Conservation (phyloP, 306 rosid species). For the Cucurbita ficifolia region DNA sequence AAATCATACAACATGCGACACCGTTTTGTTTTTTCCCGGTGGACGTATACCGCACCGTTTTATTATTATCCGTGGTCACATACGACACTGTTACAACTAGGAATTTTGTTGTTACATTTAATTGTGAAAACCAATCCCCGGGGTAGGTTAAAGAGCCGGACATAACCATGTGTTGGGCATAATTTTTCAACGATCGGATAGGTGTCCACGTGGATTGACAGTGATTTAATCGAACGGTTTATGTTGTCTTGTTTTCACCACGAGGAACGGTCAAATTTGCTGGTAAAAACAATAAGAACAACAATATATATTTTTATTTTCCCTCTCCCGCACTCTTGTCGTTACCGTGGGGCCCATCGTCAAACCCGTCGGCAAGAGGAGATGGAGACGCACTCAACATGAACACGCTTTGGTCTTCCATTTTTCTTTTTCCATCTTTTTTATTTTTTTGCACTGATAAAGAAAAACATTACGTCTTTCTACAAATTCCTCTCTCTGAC, state of each 20-base stretch:
- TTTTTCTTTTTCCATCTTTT: too few relatives aligned
- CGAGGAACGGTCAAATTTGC: constrained; percentile 31
- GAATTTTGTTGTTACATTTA: background rate
- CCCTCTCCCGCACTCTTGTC: constrained; percentile 11
- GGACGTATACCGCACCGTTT: background rate
- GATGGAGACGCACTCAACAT: constrained; percentile 20
- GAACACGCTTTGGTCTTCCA: background rate
- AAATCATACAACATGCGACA: background rate
- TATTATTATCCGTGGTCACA: background rate
- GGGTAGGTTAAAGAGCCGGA: background rate
- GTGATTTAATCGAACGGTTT: constrained; percentile 16
- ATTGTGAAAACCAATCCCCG: background rate
- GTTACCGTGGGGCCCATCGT: constrained; percentile 30
- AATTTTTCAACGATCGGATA: background rate
- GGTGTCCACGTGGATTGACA: constrained; percentile 16
- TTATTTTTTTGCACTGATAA: too few relatives aligned
- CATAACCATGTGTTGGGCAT: background rate
- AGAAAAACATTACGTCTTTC: background rate
- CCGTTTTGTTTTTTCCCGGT: background rate
- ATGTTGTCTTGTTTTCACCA: constrained; percentile 15
- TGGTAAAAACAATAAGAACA: background rate
- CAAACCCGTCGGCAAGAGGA: constrained; percentile 19
- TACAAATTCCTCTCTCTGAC: background rate
- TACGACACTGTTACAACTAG: background rate
- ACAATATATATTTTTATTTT: background rate